phyloP scores from a whole-genome alignment of 2,329 filamentous ascomycete genomes.

The Fusarium sp. region DNA sequence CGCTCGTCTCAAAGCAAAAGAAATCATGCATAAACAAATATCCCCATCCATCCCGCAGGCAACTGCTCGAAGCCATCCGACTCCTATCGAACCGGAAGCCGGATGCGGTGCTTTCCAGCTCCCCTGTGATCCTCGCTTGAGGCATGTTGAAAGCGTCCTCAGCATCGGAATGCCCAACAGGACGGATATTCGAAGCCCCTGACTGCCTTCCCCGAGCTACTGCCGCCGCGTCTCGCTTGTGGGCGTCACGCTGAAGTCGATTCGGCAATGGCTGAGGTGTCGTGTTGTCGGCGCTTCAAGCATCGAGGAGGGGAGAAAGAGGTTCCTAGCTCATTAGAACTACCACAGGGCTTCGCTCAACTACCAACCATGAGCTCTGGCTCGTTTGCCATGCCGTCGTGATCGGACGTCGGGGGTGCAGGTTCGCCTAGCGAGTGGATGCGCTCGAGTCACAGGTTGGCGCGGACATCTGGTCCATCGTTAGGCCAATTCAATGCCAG shows the following conservation, averaged over 20 bases:
- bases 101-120: not conserved
- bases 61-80: conserved; percentile 18
- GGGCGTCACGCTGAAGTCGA: conserved; percentile 3
- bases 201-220: conserved; percentile 9
- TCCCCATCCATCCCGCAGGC: conserved; percentile 27
- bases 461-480: conserved; percentile 31
- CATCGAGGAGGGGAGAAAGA: conserved; percentile 16
- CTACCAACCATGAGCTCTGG: conserved; percentile 31
- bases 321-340: conserved; percentile 22
- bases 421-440: conserved; percentile 17
- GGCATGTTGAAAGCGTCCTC: conserved; percentile 13
- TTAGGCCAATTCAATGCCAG: conserved; percentile 71
- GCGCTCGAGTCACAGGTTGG: conserved; percentile 28
- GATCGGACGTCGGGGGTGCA: conserved; percentile 7
- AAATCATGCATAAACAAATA: conserved; percentile 26
- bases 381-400: conserved; percentile 23
- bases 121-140: conserved; percentile 9
- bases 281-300: conserved; percentile 20
- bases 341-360: conserved; percentile 16
- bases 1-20: conserved; percentile 19
- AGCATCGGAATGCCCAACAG: conserved; percentile 14
- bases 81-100: not conserved
- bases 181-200: conserved; percentile 7
- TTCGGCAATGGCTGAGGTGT: conserved; percentile 10
- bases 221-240: conserved; percentile 7